Evolutionary conservation across 2,329 filamentous ascomycete species (phyloP), one percentile per base, ranked within the genome.

Genomic region (Ceratocystiopsis minuta): DNA sequence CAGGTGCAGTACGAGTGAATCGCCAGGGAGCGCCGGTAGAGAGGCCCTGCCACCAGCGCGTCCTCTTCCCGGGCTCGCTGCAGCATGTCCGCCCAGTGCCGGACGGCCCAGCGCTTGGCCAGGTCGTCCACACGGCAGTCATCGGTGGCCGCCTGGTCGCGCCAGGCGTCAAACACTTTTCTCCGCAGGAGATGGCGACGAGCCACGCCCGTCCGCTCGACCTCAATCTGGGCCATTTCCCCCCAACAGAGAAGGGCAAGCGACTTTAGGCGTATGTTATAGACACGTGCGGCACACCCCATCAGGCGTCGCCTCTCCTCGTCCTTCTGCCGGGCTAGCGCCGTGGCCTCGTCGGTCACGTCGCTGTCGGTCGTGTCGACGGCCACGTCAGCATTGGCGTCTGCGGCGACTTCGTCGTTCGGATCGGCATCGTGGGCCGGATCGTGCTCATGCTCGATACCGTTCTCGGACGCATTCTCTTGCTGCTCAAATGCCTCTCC

Each of bases 161-260:
- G 66, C 80, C 80, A 85, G 9, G 73, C 73, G 44, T 71, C 72
- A 56, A 83, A 84, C 46, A 76, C 78, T 43, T 72, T 71, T 13
- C 71, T 73, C 43, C 78, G 67, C 42, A 90, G 60, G 45, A 87
- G 74, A 54, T 84, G 80, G 46, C 74, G 66, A 47, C 80, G 69
- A 16, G 81, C 83, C 36, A 75, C 66, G 5, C 70, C 72, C 4
- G 80, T 83, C 35, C 73, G 70, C 47, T 75, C 68, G 15, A 75
- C 63, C 52, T 83, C 73, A 14, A 81, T 74, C 6, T 66, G 68
- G 12, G 80, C 69, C 40, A 69, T 64, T 42, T 70, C 68, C 12
- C 71, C 70, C 84, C 84, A 92, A 48, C 80, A 74, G 1, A 66
- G 70, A 43, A 83, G 75, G 3, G 72, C 68, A 54, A 75, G 78